Evolutionary conservation across 176 grass and related monocot genomes (phyloP), one percentile per base, ranked within the genome.

Genomic region (Ensete glaucum): DNA sequence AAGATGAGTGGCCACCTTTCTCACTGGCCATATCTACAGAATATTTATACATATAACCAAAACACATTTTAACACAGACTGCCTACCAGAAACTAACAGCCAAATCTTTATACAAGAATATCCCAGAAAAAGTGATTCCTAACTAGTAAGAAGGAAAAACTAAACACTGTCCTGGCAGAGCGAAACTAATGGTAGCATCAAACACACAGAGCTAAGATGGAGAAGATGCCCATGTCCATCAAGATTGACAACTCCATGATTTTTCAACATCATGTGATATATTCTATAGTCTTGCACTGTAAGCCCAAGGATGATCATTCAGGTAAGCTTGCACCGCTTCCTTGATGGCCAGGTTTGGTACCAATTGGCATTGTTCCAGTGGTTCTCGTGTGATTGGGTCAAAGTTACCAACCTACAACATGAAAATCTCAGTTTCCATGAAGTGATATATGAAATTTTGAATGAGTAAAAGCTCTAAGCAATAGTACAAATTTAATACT

Each of bases 261-360:
- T 43, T 43, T 43, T 43, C 34, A 43, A 43, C 34, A 43, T 43
- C 34, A 43, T 6, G 34, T 43, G 34, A 43, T 43, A 43, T 43
- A 43, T 43, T 85, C 77, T 25, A 24, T 24, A 11, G 21, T 9
- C 11, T 65, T 26, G 63, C n/a, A 70, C 84, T 91, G 80, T 98
- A 91, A 77, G 90, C 88, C 95, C 95, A 98, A 25, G 88, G 86
- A 78, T 98, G 88, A 16, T 93, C 88, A 24, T 77, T 83, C 52
- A 98, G 85, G 81, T 87, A 98, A 67, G 86, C 85, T 86, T 93
- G 80, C 64, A 93, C 95, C 75, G 88, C 90, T 72, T 91, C 88
- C 73, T 98, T 93, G 48, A 91, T 87, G 4, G 95, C 95, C 25
- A 93, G 88, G 80, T 98, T 98, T 17, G 95, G 82, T 84, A 98